A percentile compares a stretch with the other conserved stretches of the same genome.
These are phyloP conservation scores for Coniferiporia sulphurascens DNA, from an alignment of 1,284 basidiomycete genomes.

Conservation along the genomic window DNA sequence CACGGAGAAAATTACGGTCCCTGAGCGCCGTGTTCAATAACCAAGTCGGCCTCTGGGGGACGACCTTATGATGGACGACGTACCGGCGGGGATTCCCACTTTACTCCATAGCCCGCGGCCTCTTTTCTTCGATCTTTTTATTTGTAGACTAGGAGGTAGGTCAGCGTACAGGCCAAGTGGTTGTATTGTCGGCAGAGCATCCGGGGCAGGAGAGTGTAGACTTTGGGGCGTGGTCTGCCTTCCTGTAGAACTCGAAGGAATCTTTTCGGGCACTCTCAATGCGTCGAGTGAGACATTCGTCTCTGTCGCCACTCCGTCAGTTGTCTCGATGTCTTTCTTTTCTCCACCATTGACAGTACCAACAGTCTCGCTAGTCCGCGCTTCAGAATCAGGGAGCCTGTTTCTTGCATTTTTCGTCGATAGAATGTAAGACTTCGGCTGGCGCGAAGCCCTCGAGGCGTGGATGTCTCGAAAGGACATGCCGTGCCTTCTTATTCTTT, in stretches of 20 bases:
- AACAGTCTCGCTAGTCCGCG: background rate
- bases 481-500: background rate
- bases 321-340: too few species aligned
- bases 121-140: conserved; percentile 6
- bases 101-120: conserved; percentile 33
- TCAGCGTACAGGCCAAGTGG: conserved; percentile 8
- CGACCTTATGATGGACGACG: conserved; percentile 9
- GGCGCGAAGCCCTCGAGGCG: conserved; percentile 1
- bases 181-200: background rate
- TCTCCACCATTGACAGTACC: background rate
- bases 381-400: background rate
- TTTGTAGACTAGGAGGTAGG: conserved; percentile 2
- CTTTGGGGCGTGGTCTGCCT: background rate
- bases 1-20: conserved; percentile 50
- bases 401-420: background rate
- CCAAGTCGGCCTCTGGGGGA: background rate
- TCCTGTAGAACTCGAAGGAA: background rate
- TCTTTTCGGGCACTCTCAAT: too few species aligned
- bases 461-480: conserved; percentile 15
- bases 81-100: conserved; percentile 35
- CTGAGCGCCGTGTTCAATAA: conserved; percentile 33
- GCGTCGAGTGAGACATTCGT: too few species aligned
- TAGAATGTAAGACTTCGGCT: conserved; percentile 12
- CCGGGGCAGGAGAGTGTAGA: background rate
- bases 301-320: too few species aligned